Percentiles rank a stretch among this genome's conserved stretches.
These are phyloP conservation scores for Trichoderma sp. DNA, from an alignment of 2,329 filamentous ascomycete genomes.

Conservation along the genomic window DNA sequence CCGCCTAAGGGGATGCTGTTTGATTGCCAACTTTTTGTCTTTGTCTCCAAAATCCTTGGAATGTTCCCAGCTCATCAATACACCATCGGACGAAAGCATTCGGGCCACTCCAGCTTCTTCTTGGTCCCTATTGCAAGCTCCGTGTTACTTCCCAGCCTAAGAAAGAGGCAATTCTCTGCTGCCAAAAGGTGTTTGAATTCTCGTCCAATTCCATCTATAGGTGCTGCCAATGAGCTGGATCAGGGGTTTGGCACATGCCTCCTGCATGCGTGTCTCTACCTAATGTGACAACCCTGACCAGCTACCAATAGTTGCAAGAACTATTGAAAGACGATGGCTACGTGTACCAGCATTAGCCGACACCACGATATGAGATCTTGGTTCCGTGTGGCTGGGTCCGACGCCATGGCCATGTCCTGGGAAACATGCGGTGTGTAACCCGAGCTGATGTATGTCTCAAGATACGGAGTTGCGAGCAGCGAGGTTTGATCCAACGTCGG, in stretches of 20 bases:
- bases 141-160: neutral
- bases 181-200: neutral
- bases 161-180: neutral
- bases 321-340: neutral
- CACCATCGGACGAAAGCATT: neutral
- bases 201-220: too few species aligned
- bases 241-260: neutral
- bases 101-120: neutral
- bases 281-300: neutral
- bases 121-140: neutral
- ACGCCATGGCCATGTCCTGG: neutral
- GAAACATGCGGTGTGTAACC: conserved; percentile 18
- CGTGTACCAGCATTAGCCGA: neutral
- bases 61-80: neutral
- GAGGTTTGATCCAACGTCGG: neutral
- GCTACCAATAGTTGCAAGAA: conserved; percentile 2
- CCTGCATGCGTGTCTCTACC: neutral
- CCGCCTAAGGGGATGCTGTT: neutral
- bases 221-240: neutral
- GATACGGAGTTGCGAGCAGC: neutral
- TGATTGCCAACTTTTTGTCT: neutral
- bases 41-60: neutral
- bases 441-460: neutral
- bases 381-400: neutral
- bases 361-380: conserved; percentile 6